Conservation (phyloP, 306 rosid species). For the Corylus americana region DNA sequence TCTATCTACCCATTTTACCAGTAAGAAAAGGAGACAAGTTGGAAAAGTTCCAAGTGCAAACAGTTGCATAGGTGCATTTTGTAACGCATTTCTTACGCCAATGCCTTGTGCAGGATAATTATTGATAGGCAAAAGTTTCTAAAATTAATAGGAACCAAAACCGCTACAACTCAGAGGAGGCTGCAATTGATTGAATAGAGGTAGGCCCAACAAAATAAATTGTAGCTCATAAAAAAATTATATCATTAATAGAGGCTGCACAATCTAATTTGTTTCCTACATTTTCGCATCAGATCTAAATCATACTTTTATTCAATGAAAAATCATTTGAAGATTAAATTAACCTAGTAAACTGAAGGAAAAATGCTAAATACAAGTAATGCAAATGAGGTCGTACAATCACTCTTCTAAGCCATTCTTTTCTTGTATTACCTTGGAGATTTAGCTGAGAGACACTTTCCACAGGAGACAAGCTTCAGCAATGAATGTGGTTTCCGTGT, state of each 20-base stretch:
- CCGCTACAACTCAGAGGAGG: not conserved
- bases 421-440: slow-evolving; percentile 62
- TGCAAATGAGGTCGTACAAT: slow-evolving; percentile 44
- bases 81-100: not conserved
- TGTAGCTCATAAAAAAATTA: slow-evolving; percentile 34
- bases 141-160: not conserved
- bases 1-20: not conserved
- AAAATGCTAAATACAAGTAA: slow-evolving; percentile 54
- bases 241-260: slow-evolving; percentile 35
- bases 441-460: slow-evolving; percentile 71
- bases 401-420: slow-evolving; percentile 45
- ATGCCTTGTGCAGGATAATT: not conserved
- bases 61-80: not conserved
- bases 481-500: slow-evolving; percentile 62
- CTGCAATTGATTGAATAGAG: not conserved
- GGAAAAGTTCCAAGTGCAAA: not conserved
- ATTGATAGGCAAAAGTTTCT: not conserved
- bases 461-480: slow-evolving; percentile 86
- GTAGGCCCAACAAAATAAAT: slow-evolving; percentile 12
- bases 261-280: slow-evolving; percentile 42
- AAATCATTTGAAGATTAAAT: slow-evolving; percentile 50
- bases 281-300: slow-evolving; percentile 38
- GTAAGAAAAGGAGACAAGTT: not conserved
- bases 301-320: slow-evolving; percentile 54
- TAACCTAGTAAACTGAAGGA: slow-evolving; percentile 40